These are phyloP conservation scores for Cordyceps tenuipes DNA, from an alignment of 2,329 filamentous ascomycete species.

Conservation along the genomic window DNA sequence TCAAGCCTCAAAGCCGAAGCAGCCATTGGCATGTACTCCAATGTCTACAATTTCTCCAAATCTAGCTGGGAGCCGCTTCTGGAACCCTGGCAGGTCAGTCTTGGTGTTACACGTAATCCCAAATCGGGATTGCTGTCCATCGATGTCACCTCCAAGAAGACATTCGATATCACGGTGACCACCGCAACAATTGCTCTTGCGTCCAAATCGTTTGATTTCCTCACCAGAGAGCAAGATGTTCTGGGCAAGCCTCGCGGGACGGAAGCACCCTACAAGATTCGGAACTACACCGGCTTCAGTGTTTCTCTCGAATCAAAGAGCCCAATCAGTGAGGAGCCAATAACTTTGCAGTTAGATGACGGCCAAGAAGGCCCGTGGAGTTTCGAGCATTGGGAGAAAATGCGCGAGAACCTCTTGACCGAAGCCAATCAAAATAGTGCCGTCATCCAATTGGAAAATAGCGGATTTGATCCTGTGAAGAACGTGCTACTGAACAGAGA, in stretches of 20 bases:
- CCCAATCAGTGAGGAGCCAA: conserved; percentile 53
- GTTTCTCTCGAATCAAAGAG: conserved; percentile 75
- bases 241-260: conserved; percentile 85
- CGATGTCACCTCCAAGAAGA: conserved; percentile 81
- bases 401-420: conserved; percentile 83
- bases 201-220: conserved; percentile 86
- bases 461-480: conserved; percentile 84
- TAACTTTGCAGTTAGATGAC: conserved; percentile 71
- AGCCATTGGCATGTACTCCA: conserved; percentile 87
- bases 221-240: conserved; percentile 77
- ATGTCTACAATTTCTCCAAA: conserved; percentile 98
- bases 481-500: conserved; percentile 89
- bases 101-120: conserved; percentile 74
- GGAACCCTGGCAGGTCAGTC: conserved; percentile 92
- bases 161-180: conserved; percentile 84
- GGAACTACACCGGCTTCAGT: conserved; percentile 93
- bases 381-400: conserved; percentile 93
- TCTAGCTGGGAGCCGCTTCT: conserved; percentile 96
- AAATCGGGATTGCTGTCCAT: conserved; percentile 70
- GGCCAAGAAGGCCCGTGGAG: conserved; percentile 91
- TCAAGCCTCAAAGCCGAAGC: conserved; percentile 78
- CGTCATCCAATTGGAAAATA: conserved; percentile 77
- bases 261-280: conserved; percentile 86
- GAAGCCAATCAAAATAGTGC: conserved; percentile 76
- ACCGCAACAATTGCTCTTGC: conserved; percentile 88